These are phyloP conservation scores for Venturia carpophila DNA, from an alignment of 2,329 filamentous ascomycete genomes.

Conservation along the genomic window DNA sequence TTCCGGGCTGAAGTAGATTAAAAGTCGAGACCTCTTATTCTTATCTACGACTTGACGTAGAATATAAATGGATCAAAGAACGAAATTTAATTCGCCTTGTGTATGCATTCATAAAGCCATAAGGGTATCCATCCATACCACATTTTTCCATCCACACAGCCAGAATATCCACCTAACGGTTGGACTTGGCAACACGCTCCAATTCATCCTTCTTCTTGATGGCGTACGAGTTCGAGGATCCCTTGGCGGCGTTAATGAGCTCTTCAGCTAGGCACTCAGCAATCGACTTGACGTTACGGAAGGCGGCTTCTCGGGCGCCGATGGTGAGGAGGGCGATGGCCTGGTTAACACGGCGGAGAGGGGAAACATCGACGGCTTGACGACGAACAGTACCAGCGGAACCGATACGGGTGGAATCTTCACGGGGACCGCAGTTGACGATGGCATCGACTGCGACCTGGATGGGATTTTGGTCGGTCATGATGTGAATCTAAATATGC, in stretches of 20 bases:
- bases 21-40: background rate
- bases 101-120: slow-evolving; percentile 12
- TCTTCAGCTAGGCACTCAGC: slow-evolving; percentile 99
- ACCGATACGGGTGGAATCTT: slow-evolving; percentile 99
- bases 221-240: slow-evolving; percentile 99
- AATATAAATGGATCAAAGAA: background rate
- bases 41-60: background rate
- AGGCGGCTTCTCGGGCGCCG: slow-evolving; percentile 94
- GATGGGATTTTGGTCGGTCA: slow-evolving; percentile 99
- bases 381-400: slow-evolving; percentile 99
- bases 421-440: slow-evolving; percentile 99
- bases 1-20: background rate
- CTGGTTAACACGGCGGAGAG: slow-evolving; percentile 99
- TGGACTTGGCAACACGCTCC: slow-evolving; percentile 99
- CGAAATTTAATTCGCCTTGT: background rate
- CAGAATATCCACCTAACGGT: slow-evolving; percentile 64
- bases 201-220: slow-evolving; percentile 99
- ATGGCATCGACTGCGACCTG: slow-evolving; percentile 99
- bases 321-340: slow-evolving; percentile 98
- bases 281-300: slow-evolving; percentile 99
- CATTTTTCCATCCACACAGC: background rate
- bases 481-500: slow-evolving; percentile 81
- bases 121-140: slow-evolving; percentile 5
- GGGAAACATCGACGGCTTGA: slow-evolving; percentile 99
- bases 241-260: slow-evolving; percentile 99